These are phyloP conservation scores for Alternaria conjuncta DNA, from an alignment of 2,329 filamentous ascomycete genomes.

Conservation along the genomic window DNA sequence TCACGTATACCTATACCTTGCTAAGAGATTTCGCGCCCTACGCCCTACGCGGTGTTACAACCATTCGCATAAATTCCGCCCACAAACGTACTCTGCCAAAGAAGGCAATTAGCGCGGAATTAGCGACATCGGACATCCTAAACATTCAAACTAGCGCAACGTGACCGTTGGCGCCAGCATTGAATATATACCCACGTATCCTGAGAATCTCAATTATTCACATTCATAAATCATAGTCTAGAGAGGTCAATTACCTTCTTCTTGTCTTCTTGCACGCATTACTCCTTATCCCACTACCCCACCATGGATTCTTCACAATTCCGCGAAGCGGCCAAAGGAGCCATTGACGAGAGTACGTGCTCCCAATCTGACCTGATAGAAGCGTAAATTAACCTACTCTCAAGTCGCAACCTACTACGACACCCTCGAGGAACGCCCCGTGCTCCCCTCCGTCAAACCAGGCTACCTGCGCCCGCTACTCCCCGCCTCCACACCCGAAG, in stretches of 20 bases:
- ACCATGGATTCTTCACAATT: conserved; percentile 79
- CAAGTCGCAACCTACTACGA: conserved; percentile 85
- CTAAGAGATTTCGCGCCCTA: neutral
- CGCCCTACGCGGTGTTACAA: neutral
- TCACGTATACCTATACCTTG: neutral
- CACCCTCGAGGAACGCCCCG: conserved; percentile 70
- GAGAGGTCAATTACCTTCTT: neutral
- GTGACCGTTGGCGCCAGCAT: neutral
- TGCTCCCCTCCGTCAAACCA: conserved; percentile 79
- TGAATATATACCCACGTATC: neutral
- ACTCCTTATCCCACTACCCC: neutral
- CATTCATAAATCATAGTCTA: neutral
- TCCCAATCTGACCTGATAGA: neutral
- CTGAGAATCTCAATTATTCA: neutral
- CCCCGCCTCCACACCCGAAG: conserved; percentile 68
- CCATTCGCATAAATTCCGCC: neutral
- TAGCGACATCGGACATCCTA: conserved; percentile 7
- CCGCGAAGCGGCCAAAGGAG: conserved; percentile 74
- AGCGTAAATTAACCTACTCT: neutral
- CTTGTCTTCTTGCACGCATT: neutral
- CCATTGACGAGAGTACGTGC: conserved; percentile 77
- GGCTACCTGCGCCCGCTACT: conserved; percentile 85
- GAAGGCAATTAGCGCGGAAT: conserved; percentile 22
- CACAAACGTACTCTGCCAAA: neutral
- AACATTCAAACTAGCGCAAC: neutral